Evolutionary conservation across 1,284 basidiomycete species (phyloP).

Genomic region (Puccinia horiana): DNA sequence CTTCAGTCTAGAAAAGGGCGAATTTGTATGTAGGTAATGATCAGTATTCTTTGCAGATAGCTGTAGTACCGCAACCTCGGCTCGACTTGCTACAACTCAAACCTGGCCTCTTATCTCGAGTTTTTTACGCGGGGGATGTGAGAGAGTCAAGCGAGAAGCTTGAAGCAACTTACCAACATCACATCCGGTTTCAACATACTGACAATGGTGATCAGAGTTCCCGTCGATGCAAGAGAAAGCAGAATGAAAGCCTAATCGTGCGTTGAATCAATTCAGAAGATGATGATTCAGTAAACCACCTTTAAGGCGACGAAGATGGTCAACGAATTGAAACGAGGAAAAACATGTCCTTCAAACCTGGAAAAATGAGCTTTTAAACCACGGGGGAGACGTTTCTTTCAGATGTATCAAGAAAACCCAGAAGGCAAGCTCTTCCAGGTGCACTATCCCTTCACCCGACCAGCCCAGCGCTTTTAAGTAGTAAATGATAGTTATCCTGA

Average conservation of each 20-base stretch:
- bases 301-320: neutral
- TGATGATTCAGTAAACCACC: neutral
- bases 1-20: conserved; percentile 25
- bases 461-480: conserved; percentile 20
- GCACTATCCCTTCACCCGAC: conserved; percentile 23
- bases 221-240: neutral
- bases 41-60: neutral
- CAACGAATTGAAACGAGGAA: neutral
- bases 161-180: conserved; percentile 6
- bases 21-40: too few species aligned
- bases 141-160: too few species aligned
- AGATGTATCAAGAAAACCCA: conserved; percentile 36
- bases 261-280: too few species aligned
- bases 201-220: conserved; percentile 2
- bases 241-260: neutral
- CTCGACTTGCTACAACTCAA: too few species aligned
- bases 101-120: too few species aligned
- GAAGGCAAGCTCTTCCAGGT: conserved; percentile 34
- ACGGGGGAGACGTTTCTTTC: neutral
- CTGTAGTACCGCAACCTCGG: neutral
- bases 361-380: conserved; percentile 29
- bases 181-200: neutral
- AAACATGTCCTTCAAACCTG: neutral
- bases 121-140: too few species aligned
- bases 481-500: conserved; percentile 8